These are phyloP conservation scores for Fusarium duplospermum DNA, from an alignment of 2,329 filamentous ascomycete genomes.

Conservation along the genomic window DNA sequence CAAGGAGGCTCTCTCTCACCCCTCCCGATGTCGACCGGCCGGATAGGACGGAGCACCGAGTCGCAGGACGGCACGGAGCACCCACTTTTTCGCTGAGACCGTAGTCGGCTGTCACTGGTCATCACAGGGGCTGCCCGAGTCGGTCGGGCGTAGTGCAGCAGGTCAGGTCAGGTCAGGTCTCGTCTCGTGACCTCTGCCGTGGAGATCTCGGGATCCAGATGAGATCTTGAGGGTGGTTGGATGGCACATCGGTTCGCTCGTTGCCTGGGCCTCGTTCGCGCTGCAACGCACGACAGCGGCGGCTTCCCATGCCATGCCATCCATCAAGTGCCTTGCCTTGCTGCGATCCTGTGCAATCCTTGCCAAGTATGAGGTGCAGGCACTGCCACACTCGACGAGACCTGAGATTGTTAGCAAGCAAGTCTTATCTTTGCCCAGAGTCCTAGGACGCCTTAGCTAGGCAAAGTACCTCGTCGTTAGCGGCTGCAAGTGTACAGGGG, in stretches of 20 bases:
- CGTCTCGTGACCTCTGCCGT: constrained; percentile 31
- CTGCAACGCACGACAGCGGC: constrained; percentile 19
- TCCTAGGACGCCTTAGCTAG: constrained; percentile 36
- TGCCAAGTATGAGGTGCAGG: constrained; percentile 40
- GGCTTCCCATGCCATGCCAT: background rate
- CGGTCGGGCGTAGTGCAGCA: background rate
- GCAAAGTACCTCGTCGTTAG: constrained; percentile 33
- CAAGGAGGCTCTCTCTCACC: constrained; percentile 3
- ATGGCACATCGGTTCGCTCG: constrained; percentile 8
- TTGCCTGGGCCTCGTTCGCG: constrained; percentile 10
- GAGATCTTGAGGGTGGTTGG: constrained; percentile 38
- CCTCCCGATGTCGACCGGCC: constrained; percentile 3
- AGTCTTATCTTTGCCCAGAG: constrained; percentile 33
- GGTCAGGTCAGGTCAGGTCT: background rate
- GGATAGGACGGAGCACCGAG: constrained; percentile 23
- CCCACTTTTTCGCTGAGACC: constrained; percentile 1
- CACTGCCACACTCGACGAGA: constrained; percentile 40
- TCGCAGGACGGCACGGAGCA: constrained; percentile 12
- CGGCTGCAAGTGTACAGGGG: constrained; percentile 14
- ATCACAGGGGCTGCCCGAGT: background rate
- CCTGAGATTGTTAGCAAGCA: constrained; percentile 36
- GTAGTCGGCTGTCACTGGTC: constrained; percentile 7
- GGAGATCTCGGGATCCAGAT: constrained; percentile 39
- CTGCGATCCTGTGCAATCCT: constrained; percentile 9
- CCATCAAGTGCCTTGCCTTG: constrained; percentile 17